Evolutionary conservation across 2,329 filamentous ascomycete species (phyloP), one percentile per base, ranked within the genome.

Genomic region (Gnomoniopsis sp.): DNA sequence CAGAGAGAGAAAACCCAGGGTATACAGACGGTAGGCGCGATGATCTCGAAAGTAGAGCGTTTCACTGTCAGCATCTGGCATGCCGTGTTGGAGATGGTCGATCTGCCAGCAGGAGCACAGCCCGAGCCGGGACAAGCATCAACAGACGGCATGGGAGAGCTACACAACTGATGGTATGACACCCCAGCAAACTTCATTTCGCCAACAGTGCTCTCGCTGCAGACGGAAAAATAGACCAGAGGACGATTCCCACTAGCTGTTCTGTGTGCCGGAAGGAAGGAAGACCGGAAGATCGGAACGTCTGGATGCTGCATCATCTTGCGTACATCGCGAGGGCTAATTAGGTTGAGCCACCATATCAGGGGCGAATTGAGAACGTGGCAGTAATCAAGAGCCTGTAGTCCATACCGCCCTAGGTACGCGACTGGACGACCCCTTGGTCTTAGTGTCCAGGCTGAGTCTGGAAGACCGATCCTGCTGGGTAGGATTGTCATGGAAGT

Each of bases 341-440:
- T 34, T 50, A 38, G 47, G 26, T 19, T 44, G 33, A 48, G 58
- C 36, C 54, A 50, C 43, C 54, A 57, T 47, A 12, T 46, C 2
- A 46, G 44, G 50, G 58, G 21, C 54, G 49, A 53, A 49, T 49
- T 26, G 30, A 41, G 34, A 8, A 19, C 23, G 19, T 30, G 51
- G 34, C 34, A 46, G 43, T 50, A 41, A 52, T 52, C 49, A 19
- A 6, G 11, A 49, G n/a, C 22, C 26, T 30, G 49, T 41, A 30
- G 21, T 43, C 49, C 23, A 12, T n/a, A 41, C 19, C n/a, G 8
- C 15, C 22, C 23, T 8, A 17, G 26, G 14, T 23, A 2, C 14
- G 19, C 17, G 7, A 14, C 36, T 23, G 12, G 36, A 14, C 36
- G 36, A n/a, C 8, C 14, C 8, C 12, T 41, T 41, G 8, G 36